Evolutionary conservation across 441 rosid species (phyloP).

Genomic region (Jatropha multifida): DNA sequence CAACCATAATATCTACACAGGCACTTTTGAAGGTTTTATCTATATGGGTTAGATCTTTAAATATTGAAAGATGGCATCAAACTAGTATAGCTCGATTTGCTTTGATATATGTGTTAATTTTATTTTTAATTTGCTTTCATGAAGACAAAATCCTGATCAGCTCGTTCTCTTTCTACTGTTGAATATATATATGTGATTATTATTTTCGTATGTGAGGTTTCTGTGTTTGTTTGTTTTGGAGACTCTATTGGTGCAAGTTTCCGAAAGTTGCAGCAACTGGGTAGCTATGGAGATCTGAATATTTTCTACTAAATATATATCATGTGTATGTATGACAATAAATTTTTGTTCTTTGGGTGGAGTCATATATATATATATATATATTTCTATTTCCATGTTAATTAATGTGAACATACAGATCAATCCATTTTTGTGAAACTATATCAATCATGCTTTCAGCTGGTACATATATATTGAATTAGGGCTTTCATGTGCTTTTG

Average conservation of each 20-base stretch:
- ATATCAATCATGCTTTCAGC: neutral
- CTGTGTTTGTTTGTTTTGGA: slow-evolving; percentile 8
- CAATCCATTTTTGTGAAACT: neutral
- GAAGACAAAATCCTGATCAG: too few species aligned
- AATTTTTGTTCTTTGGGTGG: slow-evolving; percentile 13
- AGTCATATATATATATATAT: neutral
- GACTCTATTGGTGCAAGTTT: slow-evolving; percentile 20
- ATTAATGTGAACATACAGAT: neutral
- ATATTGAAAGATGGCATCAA: slow-evolving; percentile 8
- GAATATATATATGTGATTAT: neutral
- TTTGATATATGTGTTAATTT: slow-evolving; percentile 8
- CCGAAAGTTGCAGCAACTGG: neutral
- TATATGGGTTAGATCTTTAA: neutral
- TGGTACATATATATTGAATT: neutral
- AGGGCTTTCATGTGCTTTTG: slow-evolving; percentile 10
- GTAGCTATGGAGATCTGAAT: slow-evolving; percentile 19
- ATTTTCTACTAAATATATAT: slow-evolving; percentile 4
- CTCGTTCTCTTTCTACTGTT: neutral
- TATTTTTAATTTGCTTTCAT: neutral
- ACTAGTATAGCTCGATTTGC: slow-evolving; percentile 5
- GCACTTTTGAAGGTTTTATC: too few species aligned
- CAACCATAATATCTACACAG: slow-evolving; percentile 16
- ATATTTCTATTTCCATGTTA: slow-evolving; percentile 19
- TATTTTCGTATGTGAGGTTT: neutral
- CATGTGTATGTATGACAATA: neutral